phyloP scores from a whole-genome alignment of 2,329 filamentous ascomycete genomes.

The Cordyceps cateniannulata region DNA sequence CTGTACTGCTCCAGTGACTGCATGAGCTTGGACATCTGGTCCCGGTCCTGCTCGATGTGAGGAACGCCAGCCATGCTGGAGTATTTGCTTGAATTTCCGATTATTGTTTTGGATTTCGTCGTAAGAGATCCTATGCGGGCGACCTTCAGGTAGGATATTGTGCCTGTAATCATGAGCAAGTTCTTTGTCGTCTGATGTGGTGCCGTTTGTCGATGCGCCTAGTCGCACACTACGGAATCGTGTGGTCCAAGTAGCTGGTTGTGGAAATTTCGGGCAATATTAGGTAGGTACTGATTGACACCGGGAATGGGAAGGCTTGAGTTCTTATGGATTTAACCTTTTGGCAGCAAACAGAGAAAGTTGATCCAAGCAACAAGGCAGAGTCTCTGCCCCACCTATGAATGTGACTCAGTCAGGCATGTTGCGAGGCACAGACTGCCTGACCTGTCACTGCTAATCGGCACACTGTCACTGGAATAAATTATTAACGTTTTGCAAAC shows the following conservation, averaged over 20 bases:
- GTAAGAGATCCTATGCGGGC: not conserved
- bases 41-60: slow-evolving; percentile 61
- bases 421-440: not conserved
- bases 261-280: not conserved
- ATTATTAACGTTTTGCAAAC: not conserved
- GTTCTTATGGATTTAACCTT: not conserved
- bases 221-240: not conserved
- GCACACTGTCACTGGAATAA: too few species aligned
- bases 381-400: slow-evolving; percentile 6
- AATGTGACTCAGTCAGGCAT: slow-evolving; percentile 8
- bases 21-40: slow-evolving; percentile 61
- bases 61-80: slow-evolving; percentile 36
- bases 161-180: not conserved
- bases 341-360: not conserved
- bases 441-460: not conserved
- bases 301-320: not conserved
- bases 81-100: not conserved
- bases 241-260: not conserved
- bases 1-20: slow-evolving; percentile 51
- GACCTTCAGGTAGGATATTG: not conserved
- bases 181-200: not conserved
- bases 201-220: not conserved
- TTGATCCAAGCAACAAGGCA: not conserved
- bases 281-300: not conserved
- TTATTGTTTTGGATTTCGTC: not conserved